These are phyloP conservation scores for Clavispora carvajalis DNA, from an alignment of 805 yeast genomes.

Conservation along the genomic window DNA sequence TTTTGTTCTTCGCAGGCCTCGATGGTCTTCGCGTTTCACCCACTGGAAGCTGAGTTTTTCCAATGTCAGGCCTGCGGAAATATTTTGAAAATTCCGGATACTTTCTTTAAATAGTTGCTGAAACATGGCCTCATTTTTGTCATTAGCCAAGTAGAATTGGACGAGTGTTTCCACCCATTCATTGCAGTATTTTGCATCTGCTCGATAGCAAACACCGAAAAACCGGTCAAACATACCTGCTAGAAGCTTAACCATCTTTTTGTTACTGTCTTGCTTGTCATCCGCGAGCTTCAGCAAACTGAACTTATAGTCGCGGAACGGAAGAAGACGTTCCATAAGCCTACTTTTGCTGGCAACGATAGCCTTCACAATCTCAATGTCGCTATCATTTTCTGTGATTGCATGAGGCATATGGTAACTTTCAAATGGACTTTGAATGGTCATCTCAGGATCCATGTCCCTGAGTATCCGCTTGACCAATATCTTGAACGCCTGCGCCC, in stretches of 20 bases:
- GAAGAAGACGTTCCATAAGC: conserved; percentile 6
- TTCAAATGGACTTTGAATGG: conserved; percentile 9
- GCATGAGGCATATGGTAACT: background rate
- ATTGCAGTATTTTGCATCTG: conserved; percentile 9
- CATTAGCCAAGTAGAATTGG: conserved; percentile 3
- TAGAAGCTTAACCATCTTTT: conserved; percentile 3
- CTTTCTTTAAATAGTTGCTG: conserved; percentile 4
- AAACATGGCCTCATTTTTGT: conserved; percentile 1
- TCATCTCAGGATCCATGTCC: conserved; percentile 1
- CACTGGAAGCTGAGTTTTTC: background rate
- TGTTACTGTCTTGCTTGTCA: conserved; percentile 2
- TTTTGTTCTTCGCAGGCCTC: background rate
- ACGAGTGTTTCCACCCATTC: conserved; percentile 8
- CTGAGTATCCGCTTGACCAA: conserved; percentile 3
- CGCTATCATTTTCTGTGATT: background rate
- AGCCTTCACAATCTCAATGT: conserved; percentile 10
- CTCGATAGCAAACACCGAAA: conserved; percentile 9
- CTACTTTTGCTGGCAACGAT: conserved; percentile 10
- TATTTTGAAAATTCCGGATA: conserved; percentile 3
- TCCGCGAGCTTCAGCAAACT: conserved; percentile 5
- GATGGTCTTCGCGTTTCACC: background rate
- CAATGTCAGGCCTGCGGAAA: background rate
- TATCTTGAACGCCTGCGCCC: conserved; percentile 7
- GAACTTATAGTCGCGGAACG: conserved; percentile 8
- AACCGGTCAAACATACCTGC: conserved; percentile 12